A percentile compares a stretch with the other conserved stretches of the same genome.
These are phyloP conservation scores for Phyllosticta ampelicida DNA, from an alignment of 2,329 filamentous ascomycete species.

Conservation along the genomic window DNA sequence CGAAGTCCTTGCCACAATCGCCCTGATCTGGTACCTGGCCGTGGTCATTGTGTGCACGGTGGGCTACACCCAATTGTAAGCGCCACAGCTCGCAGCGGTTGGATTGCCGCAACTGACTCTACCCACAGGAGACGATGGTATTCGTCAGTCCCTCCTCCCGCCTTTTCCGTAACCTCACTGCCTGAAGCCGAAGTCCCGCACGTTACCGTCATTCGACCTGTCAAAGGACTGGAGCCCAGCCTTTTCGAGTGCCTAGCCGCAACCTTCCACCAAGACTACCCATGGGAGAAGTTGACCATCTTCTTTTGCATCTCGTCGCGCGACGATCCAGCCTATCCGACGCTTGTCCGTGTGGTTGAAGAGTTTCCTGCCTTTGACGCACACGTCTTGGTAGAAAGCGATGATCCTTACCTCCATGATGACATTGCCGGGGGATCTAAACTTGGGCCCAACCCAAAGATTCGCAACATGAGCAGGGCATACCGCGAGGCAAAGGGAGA, in stretches of 20 bases:
- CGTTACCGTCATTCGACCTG: constrained; percentile 82
- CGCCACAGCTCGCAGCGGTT: constrained; percentile 4
- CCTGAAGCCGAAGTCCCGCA: constrained; percentile 51
- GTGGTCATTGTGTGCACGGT: constrained; percentile 47
- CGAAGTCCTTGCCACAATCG: constrained; percentile 34
- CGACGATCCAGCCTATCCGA: constrained; percentile 64
- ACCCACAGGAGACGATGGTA: constrained; percentile 44
- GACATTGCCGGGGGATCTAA: constrained; percentile 39
- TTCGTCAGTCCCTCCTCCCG: constrained; percentile 33
- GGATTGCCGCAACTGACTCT: constrained; percentile 1
- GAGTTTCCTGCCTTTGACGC: constrained; percentile 66
- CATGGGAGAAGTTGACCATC: constrained; percentile 62
- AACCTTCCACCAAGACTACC: constrained; percentile 74
- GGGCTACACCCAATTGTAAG: constrained; percentile 50
- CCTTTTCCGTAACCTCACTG: constrained; percentile 29
- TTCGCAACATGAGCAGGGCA: constrained; percentile 87
- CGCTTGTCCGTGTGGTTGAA: constrained; percentile 58
- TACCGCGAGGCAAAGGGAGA: constrained; percentile 83
- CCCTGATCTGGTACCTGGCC: constrained; percentile 45
- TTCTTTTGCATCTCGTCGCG: constrained; percentile 70
- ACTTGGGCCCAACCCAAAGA: constrained; percentile 95
- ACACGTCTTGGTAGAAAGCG: constrained; percentile 66
- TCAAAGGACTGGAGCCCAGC: constrained; percentile 82
- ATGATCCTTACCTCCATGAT: constrained; percentile 60
- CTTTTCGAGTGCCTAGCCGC: constrained; percentile 89